These are phyloP conservation scores for Solanum bulbocastanum DNA, from an alignment of 257 asterid genomes.

Conservation along the genomic window DNA sequence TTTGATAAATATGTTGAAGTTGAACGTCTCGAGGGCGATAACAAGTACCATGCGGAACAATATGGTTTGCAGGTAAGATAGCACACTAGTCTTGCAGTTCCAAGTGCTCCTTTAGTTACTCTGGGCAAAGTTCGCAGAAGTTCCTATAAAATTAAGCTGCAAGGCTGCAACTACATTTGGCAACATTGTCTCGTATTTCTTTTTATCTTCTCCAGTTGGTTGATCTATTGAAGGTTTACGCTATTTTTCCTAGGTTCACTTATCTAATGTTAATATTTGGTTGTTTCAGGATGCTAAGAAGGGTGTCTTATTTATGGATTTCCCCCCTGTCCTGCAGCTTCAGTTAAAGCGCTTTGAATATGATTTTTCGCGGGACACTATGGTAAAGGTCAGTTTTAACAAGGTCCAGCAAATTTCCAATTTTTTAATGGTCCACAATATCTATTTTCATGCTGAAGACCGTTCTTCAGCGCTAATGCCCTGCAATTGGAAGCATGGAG, in stretches of 20 bases:
- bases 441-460: not conserved
- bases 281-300: constrained; percentile 84
- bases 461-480: not conserved
- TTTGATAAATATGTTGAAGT: constrained; percentile 96
- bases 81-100: not conserved
- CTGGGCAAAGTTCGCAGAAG: not conserved
- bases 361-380: constrained; percentile 85
- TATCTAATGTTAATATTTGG: not conserved
- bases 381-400: constrained; percentile 72
- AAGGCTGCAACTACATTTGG: not conserved
- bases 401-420: not conserved
- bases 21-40: constrained; percentile 92
- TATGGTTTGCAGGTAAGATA: constrained; percentile 85
- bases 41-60: constrained; percentile 88
- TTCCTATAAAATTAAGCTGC: not conserved
- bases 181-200: not conserved
- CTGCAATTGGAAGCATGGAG: not conserved
- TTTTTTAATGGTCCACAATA: not conserved
- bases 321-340: constrained; percentile 97
- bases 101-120: not conserved
- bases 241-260: not conserved
- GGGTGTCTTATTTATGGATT: constrained; percentile 90
- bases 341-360: constrained; percentile 97
- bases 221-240: not conserved
- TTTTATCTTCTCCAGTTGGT: not conserved